phyloP scores from a whole-genome alignment of 345 rosid species.

The Murraya koenigii region DNA sequence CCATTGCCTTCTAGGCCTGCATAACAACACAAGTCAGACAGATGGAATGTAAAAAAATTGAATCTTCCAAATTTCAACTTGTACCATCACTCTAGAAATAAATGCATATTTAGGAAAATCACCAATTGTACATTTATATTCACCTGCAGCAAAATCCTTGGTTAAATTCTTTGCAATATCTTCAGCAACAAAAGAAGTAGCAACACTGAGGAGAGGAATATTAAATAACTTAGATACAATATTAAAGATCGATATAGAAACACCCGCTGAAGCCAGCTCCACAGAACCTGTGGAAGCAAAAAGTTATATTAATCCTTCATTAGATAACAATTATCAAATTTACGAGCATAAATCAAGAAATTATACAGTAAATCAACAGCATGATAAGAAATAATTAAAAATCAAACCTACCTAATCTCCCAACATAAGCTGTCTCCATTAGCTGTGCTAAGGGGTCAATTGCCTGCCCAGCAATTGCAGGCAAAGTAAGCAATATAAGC shows the following conservation, averaged over 20 bases:
- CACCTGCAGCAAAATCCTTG: constrained; percentile 49
- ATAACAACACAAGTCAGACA: constrained; percentile 12
- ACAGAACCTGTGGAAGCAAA: constrained; percentile 57
- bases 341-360: neutral
- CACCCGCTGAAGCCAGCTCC: constrained; percentile 89
- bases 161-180: constrained; percentile 65
- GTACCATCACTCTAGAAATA: neutral
- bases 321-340: neutral
- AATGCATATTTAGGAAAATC: constrained; percentile 1
- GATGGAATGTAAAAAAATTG: constrained; percentile 10
- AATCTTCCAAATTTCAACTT: neutral
- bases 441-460: constrained; percentile 80
- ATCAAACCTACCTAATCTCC: constrained; percentile 64
- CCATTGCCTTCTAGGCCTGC: constrained; percentile 36
- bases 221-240: constrained; percentile 88
- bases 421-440: constrained; percentile 96
- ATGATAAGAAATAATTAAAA: neutral
- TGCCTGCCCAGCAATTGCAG: constrained; percentile 90
- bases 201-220: constrained; percentile 89
- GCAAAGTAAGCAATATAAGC: constrained; percentile 78
- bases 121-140: constrained; percentile 1
- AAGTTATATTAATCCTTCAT: constrained; percentile 6
- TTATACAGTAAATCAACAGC: neutral
- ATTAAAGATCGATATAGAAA: constrained; percentile 77
- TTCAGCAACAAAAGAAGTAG: constrained; percentile 95